Percentiles rank a stretch among this genome's conserved stretches.
Conservation (phyloP, 1,284 basidiomycete species). For the Sanghuangporus sanghuang region DNA sequence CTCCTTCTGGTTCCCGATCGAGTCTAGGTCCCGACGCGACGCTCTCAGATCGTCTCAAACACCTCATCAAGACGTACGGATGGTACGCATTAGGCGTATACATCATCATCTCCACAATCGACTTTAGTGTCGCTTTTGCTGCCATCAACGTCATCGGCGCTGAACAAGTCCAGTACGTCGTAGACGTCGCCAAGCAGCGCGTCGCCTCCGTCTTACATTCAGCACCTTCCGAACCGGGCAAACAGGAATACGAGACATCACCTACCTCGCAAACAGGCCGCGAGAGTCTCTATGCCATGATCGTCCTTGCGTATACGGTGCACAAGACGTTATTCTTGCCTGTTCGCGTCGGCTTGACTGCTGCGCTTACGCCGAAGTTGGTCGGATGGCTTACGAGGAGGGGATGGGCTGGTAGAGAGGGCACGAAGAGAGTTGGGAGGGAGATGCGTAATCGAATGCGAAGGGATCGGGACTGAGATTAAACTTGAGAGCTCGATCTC, state of each 20-base stretch:
- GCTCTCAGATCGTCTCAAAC: slow-evolving; percentile 73
- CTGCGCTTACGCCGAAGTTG: slow-evolving; percentile 79
- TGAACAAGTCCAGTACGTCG: slow-evolving; percentile 76
- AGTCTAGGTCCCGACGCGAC: slow-evolving; percentile 42
- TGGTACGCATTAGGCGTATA: slow-evolving; percentile 92
- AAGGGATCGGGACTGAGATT: slow-evolving; percentile 26
- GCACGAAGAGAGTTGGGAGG: slow-evolving; percentile 57
- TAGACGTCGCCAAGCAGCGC: slow-evolving; percentile 52
- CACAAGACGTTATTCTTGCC: slow-evolving; percentile 97
- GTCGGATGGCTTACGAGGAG: slow-evolving; percentile 72
- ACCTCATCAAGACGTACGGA: slow-evolving; percentile 87
- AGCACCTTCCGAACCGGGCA: slow-evolving; percentile 57
- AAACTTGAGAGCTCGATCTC: neutral
- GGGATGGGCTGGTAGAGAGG: slow-evolving; percentile 73
- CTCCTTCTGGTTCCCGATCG: slow-evolving; percentile 21
- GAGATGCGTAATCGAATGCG: slow-evolving; percentile 55
- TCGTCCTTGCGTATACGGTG: slow-evolving; percentile 89
- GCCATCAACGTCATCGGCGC: slow-evolving; percentile 87
- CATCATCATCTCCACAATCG: slow-evolving; percentile 61
- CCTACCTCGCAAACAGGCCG: slow-evolving; percentile 34
- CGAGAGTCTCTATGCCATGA: slow-evolving; percentile 85
- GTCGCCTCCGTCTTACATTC: slow-evolving; percentile 41
- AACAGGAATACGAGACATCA: slow-evolving; percentile 48
- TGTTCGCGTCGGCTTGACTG: slow-evolving; percentile 84
- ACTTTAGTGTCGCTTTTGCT: slow-evolving; percentile 81